Conservation (phyloP, 2,329 filamentous ascomycete species). For the Colletotrichum somersetense region DNA sequence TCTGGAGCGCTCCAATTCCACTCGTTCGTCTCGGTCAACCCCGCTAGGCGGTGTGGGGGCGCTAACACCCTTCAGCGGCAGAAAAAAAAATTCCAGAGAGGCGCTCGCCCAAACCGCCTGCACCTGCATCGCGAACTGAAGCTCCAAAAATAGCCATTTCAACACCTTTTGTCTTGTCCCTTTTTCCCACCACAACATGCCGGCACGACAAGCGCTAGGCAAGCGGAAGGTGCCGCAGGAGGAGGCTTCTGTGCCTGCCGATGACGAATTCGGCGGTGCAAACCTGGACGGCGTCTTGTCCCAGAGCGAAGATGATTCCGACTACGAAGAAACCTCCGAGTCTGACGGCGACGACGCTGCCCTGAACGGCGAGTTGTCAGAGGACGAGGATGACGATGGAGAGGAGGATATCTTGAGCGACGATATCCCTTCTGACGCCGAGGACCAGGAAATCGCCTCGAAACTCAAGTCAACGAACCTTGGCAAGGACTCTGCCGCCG, state of each 20-base stretch:
- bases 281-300: slow-evolving; percentile 69
- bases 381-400: slow-evolving; percentile 56
- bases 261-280: slow-evolving; percentile 70
- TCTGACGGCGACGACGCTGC: slow-evolving; percentile 48
- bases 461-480: slow-evolving; percentile 47
- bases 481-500: slow-evolving; percentile 46
- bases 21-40: slow-evolving; percentile 31
- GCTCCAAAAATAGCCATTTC: slow-evolving; percentile 41
- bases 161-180: slow-evolving; percentile 23
- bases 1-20: slow-evolving; percentile 7
- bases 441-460: slow-evolving; percentile 52
- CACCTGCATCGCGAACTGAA: slow-evolving; percentile 36
- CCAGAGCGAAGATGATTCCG: slow-evolving; percentile 69
- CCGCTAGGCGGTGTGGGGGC: slow-evolving; percentile 39
- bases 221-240: slow-evolving; percentile 75
- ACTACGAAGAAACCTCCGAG: slow-evolving; percentile 61
- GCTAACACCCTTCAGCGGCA: slow-evolving; percentile 36
- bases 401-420: slow-evolving; percentile 55
- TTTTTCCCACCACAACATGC: slow-evolving; percentile 51
- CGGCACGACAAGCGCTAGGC: slow-evolving; percentile 58
- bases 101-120: slow-evolving; percentile 30
- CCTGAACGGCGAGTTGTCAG: slow-evolving; percentile 56
- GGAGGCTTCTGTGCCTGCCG: slow-evolving; percentile 67
- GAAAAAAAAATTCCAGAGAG: slow-evolving; percentile 41
- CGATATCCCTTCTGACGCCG: slow-evolving; percentile 57